phyloP scores from a whole-genome alignment of 202 grass and related monocot genomes.

The Musa balbisiana region DNA sequence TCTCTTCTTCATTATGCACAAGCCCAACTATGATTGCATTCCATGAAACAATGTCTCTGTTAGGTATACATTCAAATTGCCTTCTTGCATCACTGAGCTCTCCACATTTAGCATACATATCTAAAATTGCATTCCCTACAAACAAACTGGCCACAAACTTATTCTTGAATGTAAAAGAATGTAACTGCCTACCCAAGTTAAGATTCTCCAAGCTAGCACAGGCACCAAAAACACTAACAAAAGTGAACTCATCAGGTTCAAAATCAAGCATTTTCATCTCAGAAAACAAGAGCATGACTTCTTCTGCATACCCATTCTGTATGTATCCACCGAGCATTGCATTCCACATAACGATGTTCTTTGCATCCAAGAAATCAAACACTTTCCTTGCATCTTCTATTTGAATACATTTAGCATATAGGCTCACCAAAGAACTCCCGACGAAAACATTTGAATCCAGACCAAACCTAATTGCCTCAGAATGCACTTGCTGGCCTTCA shows the following conservation, averaged over 20 bases:
- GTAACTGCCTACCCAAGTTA: constrained; percentile 48
- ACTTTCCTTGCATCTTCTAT: constrained; percentile 38
- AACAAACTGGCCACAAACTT: constrained; percentile 37
- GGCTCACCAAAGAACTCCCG: constrained; percentile 54
- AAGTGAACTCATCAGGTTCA: constrained; percentile 54
- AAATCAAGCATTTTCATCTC: constrained; percentile 34
- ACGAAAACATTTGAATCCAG: constrained; percentile 58
- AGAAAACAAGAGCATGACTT: constrained; percentile 37
- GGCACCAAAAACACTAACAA: constrained; percentile 43
- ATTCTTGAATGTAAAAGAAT: constrained; percentile 45
- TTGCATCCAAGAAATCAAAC: constrained; percentile 42
- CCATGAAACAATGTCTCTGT: constrained; percentile 57
- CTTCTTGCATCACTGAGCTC: constrained; percentile 29
- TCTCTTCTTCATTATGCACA: constrained; percentile 41
- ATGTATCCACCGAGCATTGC: constrained; percentile 47
- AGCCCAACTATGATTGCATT: constrained; percentile 67
- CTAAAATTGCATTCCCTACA: constrained; percentile 54
- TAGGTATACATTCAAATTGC: constrained; percentile 41
- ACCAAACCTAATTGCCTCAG: constrained; percentile 37
- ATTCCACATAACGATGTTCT: constrained; percentile 68
- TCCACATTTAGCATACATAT: constrained; percentile 73
- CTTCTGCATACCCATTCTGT: constrained; percentile 42
- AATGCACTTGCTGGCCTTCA: constrained; percentile 45
- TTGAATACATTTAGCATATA: constrained; percentile 41
- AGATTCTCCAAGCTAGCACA: constrained; percentile 30